Base-by-base conservation (phyloP, 1,139 yeast genomes). In the Candida sp. region DNA sequence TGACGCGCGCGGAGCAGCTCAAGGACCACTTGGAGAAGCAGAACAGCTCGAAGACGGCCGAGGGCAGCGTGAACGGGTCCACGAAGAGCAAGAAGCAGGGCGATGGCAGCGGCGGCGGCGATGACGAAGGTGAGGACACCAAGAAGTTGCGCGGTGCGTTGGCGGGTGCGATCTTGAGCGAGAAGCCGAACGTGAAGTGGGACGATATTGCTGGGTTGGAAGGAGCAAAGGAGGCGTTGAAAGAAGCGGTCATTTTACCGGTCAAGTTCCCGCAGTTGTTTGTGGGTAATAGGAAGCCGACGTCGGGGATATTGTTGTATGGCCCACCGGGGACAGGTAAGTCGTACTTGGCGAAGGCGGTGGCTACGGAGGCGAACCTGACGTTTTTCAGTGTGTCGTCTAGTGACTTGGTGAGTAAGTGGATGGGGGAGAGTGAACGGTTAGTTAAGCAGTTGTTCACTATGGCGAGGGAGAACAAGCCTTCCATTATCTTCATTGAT, bases 251-350 rank as follows among this genome's bases (percentile, higher is more conserved):
- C 47, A 94, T 96, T 43, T 76, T 53, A 38, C 58, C 55, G 9
- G 67, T 63, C 9, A 88, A 86, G 68, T 93, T 94, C 67, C 99
- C 99, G 1, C 98, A 94, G 62, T 73, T 94, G 54, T 94, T 94
- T 72, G 90, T 88, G 8, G 99, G 99, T 1, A 92, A 91, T 65
- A 83, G 99, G 55, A 90, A 90, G 65, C 99, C 99, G 1, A 86
- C 96, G 3, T 79, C 90, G 5, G 99, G 99, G 42, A 94, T 96
- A 47, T 73, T 96, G 47, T 75, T 96, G 39, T 96, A 92, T 67
- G 99, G 99, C 0, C 99, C 99, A 11, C 99, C 99, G 3, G 99
- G 99, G 63, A 96, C 99, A 0, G 99, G 99, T 77, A 96, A 96
- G 66, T 93, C 98, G 1, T 94, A 87, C 67, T 75, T 96, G 53